These are phyloP conservation scores for Nigrospora osmanthi DNA, from an alignment of 2,329 filamentous ascomycete species.

Conservation along the genomic window DNA sequence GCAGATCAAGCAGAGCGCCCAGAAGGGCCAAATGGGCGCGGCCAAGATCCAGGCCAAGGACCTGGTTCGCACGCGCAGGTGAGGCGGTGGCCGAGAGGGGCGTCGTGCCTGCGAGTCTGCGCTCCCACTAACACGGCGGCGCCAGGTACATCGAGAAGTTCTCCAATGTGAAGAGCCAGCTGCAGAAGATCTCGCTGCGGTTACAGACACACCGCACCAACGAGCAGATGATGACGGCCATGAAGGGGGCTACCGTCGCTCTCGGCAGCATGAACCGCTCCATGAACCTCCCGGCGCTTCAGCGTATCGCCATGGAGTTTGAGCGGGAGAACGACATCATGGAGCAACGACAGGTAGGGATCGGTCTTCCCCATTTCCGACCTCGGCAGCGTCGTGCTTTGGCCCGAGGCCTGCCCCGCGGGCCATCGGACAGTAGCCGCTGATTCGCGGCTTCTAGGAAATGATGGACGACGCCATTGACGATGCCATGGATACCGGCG, in stretches of 20 bases:
- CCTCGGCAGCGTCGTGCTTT: too few relatives aligned
- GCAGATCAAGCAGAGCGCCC: slow-evolving; percentile 97
- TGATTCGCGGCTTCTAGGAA: slow-evolving; percentile 36
- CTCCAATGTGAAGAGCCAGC: slow-evolving; percentile 93
- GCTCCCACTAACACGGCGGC: not conserved
- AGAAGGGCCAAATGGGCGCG: slow-evolving; percentile 97
- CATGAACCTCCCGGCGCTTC: slow-evolving; percentile 93
- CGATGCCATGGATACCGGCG: slow-evolving; percentile 81
- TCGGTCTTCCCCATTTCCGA: too few relatives aligned
- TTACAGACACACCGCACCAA: slow-evolving; percentile 98
- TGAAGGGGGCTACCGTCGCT: slow-evolving; percentile 93
- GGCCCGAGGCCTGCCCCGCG: too few relatives aligned
- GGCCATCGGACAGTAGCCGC: too few relatives aligned
- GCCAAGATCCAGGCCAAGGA: slow-evolving; percentile 98
- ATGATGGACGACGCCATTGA: slow-evolving; percentile 99
- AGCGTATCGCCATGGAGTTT: slow-evolving; percentile 98
- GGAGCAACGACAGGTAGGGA: slow-evolving; percentile 71
- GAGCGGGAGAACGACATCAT: slow-evolving; percentile 98
- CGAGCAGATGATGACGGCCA: slow-evolving; percentile 99
- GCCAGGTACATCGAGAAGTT: slow-evolving; percentile 88
- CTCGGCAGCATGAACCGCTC: slow-evolving; percentile 95
- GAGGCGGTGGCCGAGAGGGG: slow-evolving; percentile 6
- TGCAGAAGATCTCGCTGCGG: slow-evolving; percentile 90
- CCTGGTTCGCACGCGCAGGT: slow-evolving; percentile 82
- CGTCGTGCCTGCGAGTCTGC: too few relatives aligned